A percentile compares a stretch with the other conserved stretches of the same genome.
These are phyloP conservation scores for Calocera viscosa DNA, from an alignment of 768 basidiomycete genomes.

Conservation along the genomic window DNA sequence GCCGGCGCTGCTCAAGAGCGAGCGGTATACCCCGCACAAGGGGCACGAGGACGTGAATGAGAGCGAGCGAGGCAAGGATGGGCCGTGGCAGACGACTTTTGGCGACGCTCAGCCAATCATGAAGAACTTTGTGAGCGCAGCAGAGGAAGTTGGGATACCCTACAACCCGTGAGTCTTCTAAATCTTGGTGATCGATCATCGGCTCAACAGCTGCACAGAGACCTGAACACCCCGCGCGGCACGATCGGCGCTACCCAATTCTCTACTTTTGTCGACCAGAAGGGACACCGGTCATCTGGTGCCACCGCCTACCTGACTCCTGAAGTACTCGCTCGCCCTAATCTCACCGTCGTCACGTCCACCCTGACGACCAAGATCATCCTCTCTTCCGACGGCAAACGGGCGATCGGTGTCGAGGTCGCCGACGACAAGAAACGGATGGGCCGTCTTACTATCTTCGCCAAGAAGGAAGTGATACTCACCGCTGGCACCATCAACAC, in stretches of 20 bases:
- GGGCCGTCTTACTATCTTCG: not conserved
- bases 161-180: not conserved
- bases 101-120: not conserved
- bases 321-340: constrained; percentile 49
- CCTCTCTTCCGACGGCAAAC: constrained; percentile 24
- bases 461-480: constrained; percentile 12
- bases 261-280: constrained; percentile 46
- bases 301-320: constrained; percentile 57
- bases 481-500: constrained; percentile 29
- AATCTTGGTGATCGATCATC: not conserved
- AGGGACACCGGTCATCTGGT: constrained; percentile 44
- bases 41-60: not conserved
- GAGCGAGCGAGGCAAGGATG: not conserved
- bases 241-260: not conserved
- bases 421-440: constrained; percentile 17
- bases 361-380: constrained; percentile 48
- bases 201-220: not conserved
- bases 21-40: not conserved
- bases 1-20: not conserved
- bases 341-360: constrained; percentile 47
- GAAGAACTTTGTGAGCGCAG: not conserved
- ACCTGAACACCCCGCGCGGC: not conserved
- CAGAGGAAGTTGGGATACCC: not conserved
- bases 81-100: not conserved
- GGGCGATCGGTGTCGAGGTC: constrained; percentile 54